These are phyloP conservation scores for Podila verticillata DNA, from an alignment of 192 early-diverging fungal species.

Conservation along the genomic window DNA sequence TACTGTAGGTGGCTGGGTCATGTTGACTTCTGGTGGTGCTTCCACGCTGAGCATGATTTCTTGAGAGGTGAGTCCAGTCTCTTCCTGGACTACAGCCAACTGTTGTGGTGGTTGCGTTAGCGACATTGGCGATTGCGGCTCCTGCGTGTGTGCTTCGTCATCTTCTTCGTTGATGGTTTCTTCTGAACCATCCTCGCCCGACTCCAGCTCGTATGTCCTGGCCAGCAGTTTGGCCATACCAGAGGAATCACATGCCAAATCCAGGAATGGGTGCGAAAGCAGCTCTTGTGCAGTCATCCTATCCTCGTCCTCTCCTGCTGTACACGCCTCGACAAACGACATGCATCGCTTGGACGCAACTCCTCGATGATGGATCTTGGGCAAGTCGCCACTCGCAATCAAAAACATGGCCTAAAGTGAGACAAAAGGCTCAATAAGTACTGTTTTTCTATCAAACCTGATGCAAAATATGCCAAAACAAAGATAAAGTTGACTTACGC, in stretches of 20 bases:
- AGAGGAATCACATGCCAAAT: conserved; percentile 25
- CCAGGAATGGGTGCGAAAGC: conserved; percentile 34
- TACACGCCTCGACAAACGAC: conserved; percentile 34
- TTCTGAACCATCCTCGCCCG: conserved; percentile 8
- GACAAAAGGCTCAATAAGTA: not conserved
- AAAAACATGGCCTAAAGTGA: conserved; percentile 40
- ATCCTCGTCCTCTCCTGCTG: conserved; percentile 28
- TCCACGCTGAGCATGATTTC: not conserved
- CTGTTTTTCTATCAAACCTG: not conserved
- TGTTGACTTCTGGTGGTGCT: not conserved
- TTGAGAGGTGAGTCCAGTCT: not conserved
- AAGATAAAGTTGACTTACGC: conserved; percentile 34
- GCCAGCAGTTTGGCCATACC: conserved; percentile 22
- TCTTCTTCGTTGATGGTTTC: conserved; percentile 5
- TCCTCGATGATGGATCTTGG: conserved; percentile 18
- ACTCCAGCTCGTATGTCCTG: conserved; percentile 35
- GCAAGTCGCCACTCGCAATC: conserved; percentile 44
- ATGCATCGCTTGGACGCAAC: conserved; percentile 31
- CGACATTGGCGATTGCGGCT: not conserved
- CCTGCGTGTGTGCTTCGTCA: conserved; percentile 6
- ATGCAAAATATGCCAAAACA: not conserved
- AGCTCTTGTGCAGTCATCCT: conserved; percentile 30
- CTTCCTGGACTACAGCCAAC: not conserved
- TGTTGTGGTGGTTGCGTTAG: not conserved
- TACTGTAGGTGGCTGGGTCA: not conserved